These are phyloP conservation scores for Dendrostoma leiphaemia DNA, from an alignment of 2,329 filamentous ascomycete genomes.

Conservation along the genomic window DNA sequence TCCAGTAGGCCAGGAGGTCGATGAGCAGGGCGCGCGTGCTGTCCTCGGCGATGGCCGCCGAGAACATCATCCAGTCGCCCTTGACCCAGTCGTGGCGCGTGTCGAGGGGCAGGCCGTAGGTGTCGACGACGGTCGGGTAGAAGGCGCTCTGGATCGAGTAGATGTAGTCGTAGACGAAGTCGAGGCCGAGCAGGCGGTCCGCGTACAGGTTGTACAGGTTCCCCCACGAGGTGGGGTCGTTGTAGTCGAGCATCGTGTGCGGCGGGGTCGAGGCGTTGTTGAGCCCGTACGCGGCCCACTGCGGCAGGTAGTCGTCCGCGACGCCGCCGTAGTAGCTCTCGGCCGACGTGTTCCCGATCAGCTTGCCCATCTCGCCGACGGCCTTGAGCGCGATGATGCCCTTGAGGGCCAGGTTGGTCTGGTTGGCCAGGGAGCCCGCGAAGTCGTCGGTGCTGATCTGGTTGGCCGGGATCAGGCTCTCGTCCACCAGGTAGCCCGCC, in stretches of 20 bases:
- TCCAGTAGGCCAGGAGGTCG: slow-evolving; percentile 67
- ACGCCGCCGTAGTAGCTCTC: slow-evolving; percentile 56
- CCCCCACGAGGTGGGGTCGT: slow-evolving; percentile 55
- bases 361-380: slow-evolving; percentile 68
- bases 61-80: slow-evolving; percentile 84
- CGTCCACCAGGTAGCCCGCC: slow-evolving; percentile 76
- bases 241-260: slow-evolving; percentile 77
- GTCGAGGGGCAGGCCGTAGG: slow-evolving; percentile 82
- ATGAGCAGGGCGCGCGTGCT: slow-evolving; percentile 65
- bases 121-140: slow-evolving; percentile 69
- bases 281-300: slow-evolving; percentile 71
- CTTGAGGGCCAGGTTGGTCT: slow-evolving; percentile 81
- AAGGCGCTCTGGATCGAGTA: slow-evolving; percentile 77
- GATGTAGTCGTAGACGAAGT: slow-evolving; percentile 70
- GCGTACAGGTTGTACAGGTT: slow-evolving; percentile 80
- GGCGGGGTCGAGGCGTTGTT: slow-evolving; percentile 58
- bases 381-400: slow-evolving; percentile 81
- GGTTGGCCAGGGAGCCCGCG: slow-evolving; percentile 72
- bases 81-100: slow-evolving; percentile 80
- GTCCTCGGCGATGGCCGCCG: slow-evolving; percentile 68
- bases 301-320: slow-evolving; percentile 65
- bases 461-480: slow-evolving; percentile 69
- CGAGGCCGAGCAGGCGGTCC: slow-evolving; percentile 73
- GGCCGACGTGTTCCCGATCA: slow-evolving; percentile 50
- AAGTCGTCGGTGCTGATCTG: slow-evolving; percentile 85